phyloP scores from a whole-genome alignment of 2,329 filamentous ascomycete species.

The Nakataea oryzae region DNA sequence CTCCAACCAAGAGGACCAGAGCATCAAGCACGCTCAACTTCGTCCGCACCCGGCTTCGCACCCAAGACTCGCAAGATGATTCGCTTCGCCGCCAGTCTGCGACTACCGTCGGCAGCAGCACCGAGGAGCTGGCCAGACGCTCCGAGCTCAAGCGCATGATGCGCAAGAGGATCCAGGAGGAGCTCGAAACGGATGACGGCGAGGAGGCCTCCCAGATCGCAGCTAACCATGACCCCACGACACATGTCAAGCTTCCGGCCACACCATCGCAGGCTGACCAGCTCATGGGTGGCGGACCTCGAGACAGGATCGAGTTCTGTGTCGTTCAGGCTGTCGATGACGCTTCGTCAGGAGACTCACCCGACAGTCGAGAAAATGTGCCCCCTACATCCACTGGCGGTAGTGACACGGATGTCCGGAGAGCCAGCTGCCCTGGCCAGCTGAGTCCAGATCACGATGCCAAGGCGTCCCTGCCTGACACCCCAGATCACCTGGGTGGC shows the following conservation, averaged over 20 bases:
- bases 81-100: constrained; percentile 28
- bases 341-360: not conserved
- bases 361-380: not conserved
- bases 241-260: constrained; percentile 11
- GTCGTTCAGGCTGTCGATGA: constrained; percentile 14
- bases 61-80: constrained; percentile 33
- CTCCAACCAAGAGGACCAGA: constrained; percentile 9
- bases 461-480: not conserved
- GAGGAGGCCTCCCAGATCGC: constrained; percentile 17
- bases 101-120: constrained; percentile 31
- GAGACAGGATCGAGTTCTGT: constrained; percentile 38
- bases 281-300: constrained; percentile 28
- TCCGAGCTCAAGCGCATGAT: constrained; percentile 45
- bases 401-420: not conserved
- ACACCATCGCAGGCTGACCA: constrained; percentile 12
- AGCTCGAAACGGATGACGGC: constrained; percentile 36
- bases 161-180: constrained; percentile 46
- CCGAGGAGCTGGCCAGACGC: constrained; percentile 42
- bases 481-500: constrained; percentile 5
- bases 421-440: constrained; percentile 8
- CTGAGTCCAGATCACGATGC: not conserved
- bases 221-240: constrained; percentile 15
- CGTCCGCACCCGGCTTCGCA: constrained; percentile 33
- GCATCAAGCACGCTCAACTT: constrained; percentile 28
- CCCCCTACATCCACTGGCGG: not conserved